phyloP scores from a whole-genome alignment of 2,329 filamentous ascomycete genomes.

The Remersonia thermophila region DNA sequence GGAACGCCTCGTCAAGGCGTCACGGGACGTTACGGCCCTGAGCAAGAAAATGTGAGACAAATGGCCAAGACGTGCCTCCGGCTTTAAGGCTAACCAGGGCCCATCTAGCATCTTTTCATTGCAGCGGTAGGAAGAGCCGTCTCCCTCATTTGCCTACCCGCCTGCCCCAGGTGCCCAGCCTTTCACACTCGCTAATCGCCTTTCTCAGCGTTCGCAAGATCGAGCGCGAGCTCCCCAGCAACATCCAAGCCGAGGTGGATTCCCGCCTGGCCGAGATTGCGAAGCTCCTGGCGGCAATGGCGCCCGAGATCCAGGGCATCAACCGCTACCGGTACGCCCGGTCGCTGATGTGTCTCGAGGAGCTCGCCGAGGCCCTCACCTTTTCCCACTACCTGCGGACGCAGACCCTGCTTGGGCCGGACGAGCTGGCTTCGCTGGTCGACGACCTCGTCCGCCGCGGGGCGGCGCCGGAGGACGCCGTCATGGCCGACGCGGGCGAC shows the following conservation, averaged over 20 bases:
- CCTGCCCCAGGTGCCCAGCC: too few relatives aligned
- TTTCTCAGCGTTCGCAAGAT: constrained; percentile 50
- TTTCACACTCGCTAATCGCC: too few relatives aligned
- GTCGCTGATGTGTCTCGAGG: constrained; percentile 77
- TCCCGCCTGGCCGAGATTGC: constrained; percentile 59
- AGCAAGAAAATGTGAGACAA: constrained; percentile 85
- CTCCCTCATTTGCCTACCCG: not conserved
- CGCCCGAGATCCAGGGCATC: constrained; percentile 61
- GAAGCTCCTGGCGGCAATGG: constrained; percentile 53
- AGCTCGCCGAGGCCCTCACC: constrained; percentile 83
- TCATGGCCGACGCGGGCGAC: constrained; percentile 12
- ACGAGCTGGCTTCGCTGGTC: constrained; percentile 42
- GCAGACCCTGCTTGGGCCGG: constrained; percentile 59
- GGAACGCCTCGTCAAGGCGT: constrained; percentile 81
- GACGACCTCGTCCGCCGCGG: constrained; percentile 24
- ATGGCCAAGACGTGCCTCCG: too few relatives aligned
- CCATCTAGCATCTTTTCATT: constrained; percentile 64
- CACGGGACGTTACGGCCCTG: constrained; percentile 79
- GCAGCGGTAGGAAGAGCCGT: constrained; percentile 49
- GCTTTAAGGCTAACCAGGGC: too few relatives aligned
- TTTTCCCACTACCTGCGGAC: constrained; percentile 79
- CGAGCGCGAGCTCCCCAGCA: constrained; percentile 49
- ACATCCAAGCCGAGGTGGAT: constrained; percentile 58
- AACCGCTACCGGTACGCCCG: constrained; percentile 73
- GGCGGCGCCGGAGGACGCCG: constrained; percentile 15